A percentile compares a stretch with the other conserved stretches of the same genome.
These are phyloP conservation scores for Termitomyces sp. DNA, from an alignment of 768 basidiomycete genomes.

Conservation along the genomic window DNA sequence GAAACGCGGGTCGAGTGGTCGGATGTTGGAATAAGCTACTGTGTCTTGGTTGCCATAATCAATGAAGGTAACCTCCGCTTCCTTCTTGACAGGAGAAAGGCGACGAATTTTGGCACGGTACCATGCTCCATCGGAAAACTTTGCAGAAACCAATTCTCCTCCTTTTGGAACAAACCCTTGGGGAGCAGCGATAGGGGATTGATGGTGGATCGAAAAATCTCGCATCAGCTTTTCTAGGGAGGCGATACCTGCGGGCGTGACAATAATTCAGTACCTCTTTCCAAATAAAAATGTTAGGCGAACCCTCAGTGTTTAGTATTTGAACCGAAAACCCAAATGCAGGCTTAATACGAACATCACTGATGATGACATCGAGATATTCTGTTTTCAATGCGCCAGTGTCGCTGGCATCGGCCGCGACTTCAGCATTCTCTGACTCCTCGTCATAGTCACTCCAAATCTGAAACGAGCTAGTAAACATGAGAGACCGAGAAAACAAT, in stretches of 20 bases:
- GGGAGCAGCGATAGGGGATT: conserved; percentile 50
- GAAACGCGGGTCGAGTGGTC: conserved; percentile 89
- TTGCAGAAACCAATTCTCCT: conserved; percentile 91
- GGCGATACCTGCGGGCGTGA: conserved; percentile 62
- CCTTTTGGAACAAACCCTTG: conserved; percentile 74
- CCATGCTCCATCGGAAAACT: conserved; percentile 93
- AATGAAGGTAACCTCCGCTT: conserved; percentile 93
- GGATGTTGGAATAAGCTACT: conserved; percentile 73
- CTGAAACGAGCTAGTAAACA: conserved; percentile 31
- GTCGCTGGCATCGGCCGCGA: conserved; percentile 37
- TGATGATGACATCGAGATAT: conserved; percentile 90
- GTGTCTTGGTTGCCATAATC: conserved; percentile 95
- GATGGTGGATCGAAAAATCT: conserved; percentile 88
- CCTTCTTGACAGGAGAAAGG: conserved; percentile 83
- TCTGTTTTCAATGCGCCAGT: conserved; percentile 66
- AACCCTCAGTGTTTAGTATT: conserved; percentile 86
- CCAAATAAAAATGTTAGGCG: conserved; percentile 8
- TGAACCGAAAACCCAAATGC: conserved; percentile 91
- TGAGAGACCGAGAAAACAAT: not conserved
- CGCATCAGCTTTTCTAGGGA: conserved; percentile 91
- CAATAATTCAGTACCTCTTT: not conserved
- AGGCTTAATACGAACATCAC: conserved; percentile 70
- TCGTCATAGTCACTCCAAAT: conserved; percentile 87
- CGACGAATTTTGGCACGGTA: conserved; percentile 92
- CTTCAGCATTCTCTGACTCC: conserved; percentile 55